Percentiles rank a stretch among this genome's conserved stretches.
Conservation (phyloP, 257 asterid species). For the Cruciata laevipes region DNA sequence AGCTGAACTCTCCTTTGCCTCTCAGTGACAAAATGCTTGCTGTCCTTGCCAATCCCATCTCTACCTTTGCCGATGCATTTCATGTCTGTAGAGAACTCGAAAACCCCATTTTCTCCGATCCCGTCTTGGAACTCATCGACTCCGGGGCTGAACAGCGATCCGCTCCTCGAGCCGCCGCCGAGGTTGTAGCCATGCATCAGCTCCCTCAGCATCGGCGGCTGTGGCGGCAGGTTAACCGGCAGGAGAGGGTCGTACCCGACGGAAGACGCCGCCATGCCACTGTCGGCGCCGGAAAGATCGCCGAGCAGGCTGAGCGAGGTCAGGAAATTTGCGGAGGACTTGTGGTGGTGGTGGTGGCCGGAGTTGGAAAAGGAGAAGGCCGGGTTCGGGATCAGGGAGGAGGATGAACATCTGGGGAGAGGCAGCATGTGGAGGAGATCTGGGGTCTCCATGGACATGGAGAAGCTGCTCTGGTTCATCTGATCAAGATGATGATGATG, state of each 20-base stretch:
- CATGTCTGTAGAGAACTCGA: slow-evolving; percentile 60
- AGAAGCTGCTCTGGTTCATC: slow-evolving; percentile 22
- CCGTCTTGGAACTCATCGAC: slow-evolving; percentile 56
- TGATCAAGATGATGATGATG: slow-evolving; percentile 22
- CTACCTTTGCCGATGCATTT: slow-evolving; percentile 39
- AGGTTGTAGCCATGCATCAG: slow-evolving; percentile 46
- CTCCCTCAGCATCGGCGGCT: slow-evolving; percentile 74
- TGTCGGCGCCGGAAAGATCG: slow-evolving; percentile 29
- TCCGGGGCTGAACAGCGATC: slow-evolving; percentile 42
- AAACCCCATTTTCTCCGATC: slow-evolving; percentile 40
- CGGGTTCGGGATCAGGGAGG: slow-evolving; percentile 42
- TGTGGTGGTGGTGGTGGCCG: slow-evolving; percentile 18
- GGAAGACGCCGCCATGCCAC: slow-evolving; percentile 23
- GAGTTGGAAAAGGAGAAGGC: slow-evolving; percentile 30
- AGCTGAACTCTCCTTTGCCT: slow-evolving; percentile 66
- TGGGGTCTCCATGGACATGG: slow-evolving; percentile 18
- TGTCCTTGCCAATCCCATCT: slow-evolving; percentile 53
- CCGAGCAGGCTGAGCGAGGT: slow-evolving; percentile 67
- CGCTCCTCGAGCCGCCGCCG: slow-evolving; percentile 18
- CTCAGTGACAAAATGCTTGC: slow-evolving; percentile 69
- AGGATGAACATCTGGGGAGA: slow-evolving; percentile 42
- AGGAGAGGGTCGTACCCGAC: slow-evolving; percentile 60
- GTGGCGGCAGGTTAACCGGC: slow-evolving; percentile 68
- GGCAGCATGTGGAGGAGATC: slow-evolving; percentile 59
- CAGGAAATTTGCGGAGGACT: slow-evolving; percentile 30